These are phyloP conservation scores for Rubia yunnanensis DNA, from an alignment of 257 asterid species.

Conservation along the genomic window DNA sequence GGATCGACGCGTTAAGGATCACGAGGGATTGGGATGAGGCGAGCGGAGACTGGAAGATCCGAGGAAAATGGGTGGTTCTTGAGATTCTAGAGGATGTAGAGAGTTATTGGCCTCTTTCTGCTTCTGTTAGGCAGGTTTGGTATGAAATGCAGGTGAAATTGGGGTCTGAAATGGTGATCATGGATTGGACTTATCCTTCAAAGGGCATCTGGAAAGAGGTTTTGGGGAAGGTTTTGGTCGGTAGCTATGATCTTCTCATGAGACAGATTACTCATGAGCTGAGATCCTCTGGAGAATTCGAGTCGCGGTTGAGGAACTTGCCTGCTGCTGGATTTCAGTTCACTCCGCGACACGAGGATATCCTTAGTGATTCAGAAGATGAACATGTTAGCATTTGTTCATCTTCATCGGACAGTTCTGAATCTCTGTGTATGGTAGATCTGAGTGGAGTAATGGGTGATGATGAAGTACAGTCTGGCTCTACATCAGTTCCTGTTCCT, in stretches of 20 bases:
- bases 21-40: constrained; percentile 78
- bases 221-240: constrained; percentile 35
- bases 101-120: constrained; percentile 35
- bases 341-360: neutral
- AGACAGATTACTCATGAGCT: neutral
- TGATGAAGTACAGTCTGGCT: neutral
- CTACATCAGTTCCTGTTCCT: too few species aligned
- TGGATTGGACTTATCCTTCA: constrained; percentile 55
- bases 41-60: constrained; percentile 54
- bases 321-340: neutral
- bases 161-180: constrained; percentile 28
- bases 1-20: constrained; percentile 33
- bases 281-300: neutral
- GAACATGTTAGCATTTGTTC: neutral
- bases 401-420: neutral
- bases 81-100: constrained; percentile 50
- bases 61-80: constrained; percentile 67
- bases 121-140: constrained; percentile 85
- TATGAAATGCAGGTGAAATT: constrained; percentile 51
- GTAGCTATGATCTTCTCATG: constrained; percentile 24
- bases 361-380: neutral
- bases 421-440: neutral
- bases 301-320: neutral
- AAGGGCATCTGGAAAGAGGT: constrained; percentile 44
- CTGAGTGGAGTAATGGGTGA: neutral